Conservation (phyloP, 805 yeast species). For the Peterozyma xylosa region DNA sequence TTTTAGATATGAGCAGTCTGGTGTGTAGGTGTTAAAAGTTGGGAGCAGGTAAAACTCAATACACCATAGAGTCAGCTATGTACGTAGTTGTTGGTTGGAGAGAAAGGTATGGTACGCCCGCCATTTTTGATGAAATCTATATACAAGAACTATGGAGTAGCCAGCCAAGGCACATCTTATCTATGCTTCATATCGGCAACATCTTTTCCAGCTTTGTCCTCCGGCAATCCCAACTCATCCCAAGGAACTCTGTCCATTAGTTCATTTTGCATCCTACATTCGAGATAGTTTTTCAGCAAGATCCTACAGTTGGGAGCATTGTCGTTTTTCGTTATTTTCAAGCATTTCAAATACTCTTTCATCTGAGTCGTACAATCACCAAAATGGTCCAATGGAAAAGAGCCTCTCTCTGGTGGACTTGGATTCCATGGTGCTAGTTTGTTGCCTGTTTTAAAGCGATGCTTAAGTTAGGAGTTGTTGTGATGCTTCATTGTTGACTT, state of each 20-base stretch:
- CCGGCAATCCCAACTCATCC: slow-evolving; percentile 29
- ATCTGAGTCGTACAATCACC: slow-evolving; percentile 77
- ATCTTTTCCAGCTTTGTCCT: slow-evolving; percentile 11
- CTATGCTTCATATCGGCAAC: too few relatives aligned
- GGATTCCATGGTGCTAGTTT: slow-evolving; percentile 52
- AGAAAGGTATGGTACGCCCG: too few relatives aligned
- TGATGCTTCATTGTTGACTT: slow-evolving; percentile 14
- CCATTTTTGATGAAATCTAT: too few relatives aligned
- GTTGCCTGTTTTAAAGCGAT: slow-evolving; percentile 25
- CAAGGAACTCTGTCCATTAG: slow-evolving; percentile 27
- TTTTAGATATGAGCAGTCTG: too few relatives aligned
- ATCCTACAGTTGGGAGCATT: slow-evolving; percentile 89
- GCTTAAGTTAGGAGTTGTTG: slow-evolving; percentile 23
- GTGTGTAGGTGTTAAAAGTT: too few relatives aligned
- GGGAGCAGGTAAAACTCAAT: too few relatives aligned
- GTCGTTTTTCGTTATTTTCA: slow-evolving; percentile 68
- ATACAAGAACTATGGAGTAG: too few relatives aligned
- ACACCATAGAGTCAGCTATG: too few relatives aligned
- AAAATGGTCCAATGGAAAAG: slow-evolving; percentile 87
- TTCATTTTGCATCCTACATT: slow-evolving; percentile 81
- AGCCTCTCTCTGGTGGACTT: slow-evolving; percentile 93
- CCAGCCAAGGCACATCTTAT: too few relatives aligned
- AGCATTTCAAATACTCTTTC: slow-evolving; percentile 69
- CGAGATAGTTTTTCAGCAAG: slow-evolving; percentile 72
- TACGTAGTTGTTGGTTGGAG: too few relatives aligned